Percentiles rank a stretch among this genome's conserved stretches.
These are phyloP conservation scores for Noccaea bulbosa DNA, from an alignment of 345 rosid species.

Conservation along the genomic window DNA sequence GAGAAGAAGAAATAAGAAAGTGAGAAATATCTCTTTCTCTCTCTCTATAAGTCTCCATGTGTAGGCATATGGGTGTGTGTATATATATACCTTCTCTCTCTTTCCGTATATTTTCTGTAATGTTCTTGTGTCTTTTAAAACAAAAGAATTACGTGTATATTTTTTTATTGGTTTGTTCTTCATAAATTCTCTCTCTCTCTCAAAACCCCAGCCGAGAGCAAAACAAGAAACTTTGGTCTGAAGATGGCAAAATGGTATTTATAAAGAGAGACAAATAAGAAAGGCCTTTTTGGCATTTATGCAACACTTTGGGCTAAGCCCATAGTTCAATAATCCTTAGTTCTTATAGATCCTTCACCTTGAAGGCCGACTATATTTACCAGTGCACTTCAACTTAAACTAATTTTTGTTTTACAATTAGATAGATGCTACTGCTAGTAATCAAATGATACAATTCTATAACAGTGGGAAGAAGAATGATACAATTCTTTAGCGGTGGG, in stretches of 20 bases:
- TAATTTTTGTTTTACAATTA: no score
- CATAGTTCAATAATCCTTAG: neutral
- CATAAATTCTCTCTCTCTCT: constrained; percentile 26
- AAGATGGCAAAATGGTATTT: constrained; percentile 31
- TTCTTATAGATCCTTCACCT: neutral
- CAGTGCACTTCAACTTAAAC: no score
- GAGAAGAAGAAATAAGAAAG: constrained; percentile 35
- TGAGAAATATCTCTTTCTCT: constrained; percentile 32
- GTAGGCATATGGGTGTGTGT: constrained; percentile 38
- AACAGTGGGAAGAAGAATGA: constrained; percentile 6
- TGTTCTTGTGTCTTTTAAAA: constrained; percentile 29
- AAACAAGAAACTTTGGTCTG: constrained; percentile 19
- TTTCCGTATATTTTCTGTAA: constrained; percentile 41
- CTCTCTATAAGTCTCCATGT: constrained; percentile 34
- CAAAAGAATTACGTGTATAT: neutral
- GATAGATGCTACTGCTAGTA: neutral
- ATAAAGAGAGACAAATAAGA: constrained; percentile 17
- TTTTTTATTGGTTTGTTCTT: constrained; percentile 24
- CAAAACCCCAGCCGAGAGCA: constrained; percentile 35
- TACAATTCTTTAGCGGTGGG: neutral
- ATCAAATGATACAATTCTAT: neutral
- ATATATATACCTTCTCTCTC: constrained; percentile 45
- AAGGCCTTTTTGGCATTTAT: constrained; percentile 12
- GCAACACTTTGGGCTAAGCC: constrained; percentile 25
- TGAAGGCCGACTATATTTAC: no score